A percentile compares a stretch with the other conserved stretches of the same genome.
Conservation (phyloP, 345 rosid genomes). For the Heritiera littoralis region DNA sequence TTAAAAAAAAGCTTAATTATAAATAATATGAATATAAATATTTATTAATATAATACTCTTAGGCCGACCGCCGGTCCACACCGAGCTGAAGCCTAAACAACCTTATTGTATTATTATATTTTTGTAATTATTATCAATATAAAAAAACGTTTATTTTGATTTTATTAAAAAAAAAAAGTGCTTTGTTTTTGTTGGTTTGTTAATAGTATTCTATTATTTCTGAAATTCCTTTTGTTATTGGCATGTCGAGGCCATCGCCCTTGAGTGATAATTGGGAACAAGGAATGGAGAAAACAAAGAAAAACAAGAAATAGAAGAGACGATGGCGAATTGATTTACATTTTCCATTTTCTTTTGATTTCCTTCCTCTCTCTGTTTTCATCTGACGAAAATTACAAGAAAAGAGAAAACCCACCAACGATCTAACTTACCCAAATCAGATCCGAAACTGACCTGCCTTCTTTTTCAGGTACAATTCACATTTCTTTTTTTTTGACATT, state of each 20-base stretch:
- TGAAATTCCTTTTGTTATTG: too few species aligned
- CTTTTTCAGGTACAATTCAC: background rate
- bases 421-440: constrained; percentile 7
- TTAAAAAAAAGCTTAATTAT: too few species aligned
- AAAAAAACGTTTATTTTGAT: too few species aligned
- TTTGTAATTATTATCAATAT: too few species aligned
- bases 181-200: background rate
- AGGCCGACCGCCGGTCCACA: too few species aligned
- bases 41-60: too few species aligned
- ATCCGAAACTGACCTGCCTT: constrained; percentile 1
- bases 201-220: background rate
- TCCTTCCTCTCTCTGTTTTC: background rate
- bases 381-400: background rate
- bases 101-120: too few species aligned
- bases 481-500: background rate
- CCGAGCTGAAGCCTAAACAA: too few species aligned
- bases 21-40: too few species aligned
- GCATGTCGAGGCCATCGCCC: too few species aligned
- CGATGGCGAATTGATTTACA: background rate
- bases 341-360: background rate
- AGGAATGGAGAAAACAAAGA: background rate
- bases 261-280: too few species aligned
- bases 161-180: too few species aligned
- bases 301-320: background rate
- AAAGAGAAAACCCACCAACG: constrained; percentile 3